Evolutionary conservation across 75 land plant genomes (phyloP), one percentile per base, ranked within the genome.

Genomic region (Pseudotsuga menziesii): DNA sequence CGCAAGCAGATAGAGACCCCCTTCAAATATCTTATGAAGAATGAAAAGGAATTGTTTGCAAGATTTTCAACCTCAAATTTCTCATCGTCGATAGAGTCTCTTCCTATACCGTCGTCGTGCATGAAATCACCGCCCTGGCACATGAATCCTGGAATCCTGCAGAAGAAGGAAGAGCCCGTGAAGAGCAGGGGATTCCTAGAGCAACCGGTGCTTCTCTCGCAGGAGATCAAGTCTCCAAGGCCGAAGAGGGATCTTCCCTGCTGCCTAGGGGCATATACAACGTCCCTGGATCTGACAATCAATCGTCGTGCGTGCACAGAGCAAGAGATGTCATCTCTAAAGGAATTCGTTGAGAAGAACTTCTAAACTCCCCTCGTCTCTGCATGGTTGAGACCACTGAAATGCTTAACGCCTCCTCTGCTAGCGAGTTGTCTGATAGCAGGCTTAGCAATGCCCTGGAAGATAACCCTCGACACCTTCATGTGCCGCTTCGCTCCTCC

Each of bases 401-500:
- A 61, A 73, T n/a, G 29, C 75, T 48, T 73, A 35, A 73, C 75
- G 52, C 75, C 39, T 13, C 75, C 75, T n/a, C 75, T 73, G 1
- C 75, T 35, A 48, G 75, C 54, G 35, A 73, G 35, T 1, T 29
- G 32, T 29, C 32, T 29, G 1, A 29, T 29, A 1, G 32, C 32
- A 29, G 32, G 32, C 20, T 83, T 59, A 0, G 85, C 85, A 54
- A 84, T 35, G 1, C 85, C 62, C 14, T 85, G 73, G 67, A 72
- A 36, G 54, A 36, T 83, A 77, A 81, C 81, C 13, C 81, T 62
- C 7, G 75, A 80, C 1, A 79, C 81, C 41, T 79, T 79, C 56
- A 79, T 26, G 81, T 79, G 81, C 36, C 81, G 15, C 82, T 80
- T 80, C 9, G 82, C 82, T 5, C 85, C 85, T 15, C 85, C 85